Conservation (phyloP, 306 rosid genomes). For the Boehmeria nivea region DNA sequence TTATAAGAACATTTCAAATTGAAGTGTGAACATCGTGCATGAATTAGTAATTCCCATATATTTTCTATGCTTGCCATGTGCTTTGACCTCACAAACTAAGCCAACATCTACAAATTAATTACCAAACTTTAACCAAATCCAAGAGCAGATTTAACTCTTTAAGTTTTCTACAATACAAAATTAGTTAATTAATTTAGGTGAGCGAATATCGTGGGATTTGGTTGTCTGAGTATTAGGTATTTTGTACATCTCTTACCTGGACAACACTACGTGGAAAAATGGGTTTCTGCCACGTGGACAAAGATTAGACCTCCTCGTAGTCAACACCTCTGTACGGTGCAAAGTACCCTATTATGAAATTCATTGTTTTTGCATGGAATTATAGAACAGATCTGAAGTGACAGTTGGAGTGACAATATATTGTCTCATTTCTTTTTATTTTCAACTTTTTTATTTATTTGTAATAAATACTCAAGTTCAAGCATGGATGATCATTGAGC, state of each 20-base stretch:
- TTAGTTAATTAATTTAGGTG: neutral
- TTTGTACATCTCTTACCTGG: conserved; percentile 13
- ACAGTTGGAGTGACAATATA: conserved; percentile 27
- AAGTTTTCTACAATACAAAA: neutral
- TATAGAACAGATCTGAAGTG: conserved; percentile 21
- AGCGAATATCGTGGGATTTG: conserved; percentile 28
- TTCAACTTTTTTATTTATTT: no score
- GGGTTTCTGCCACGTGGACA: conserved; percentile 6
- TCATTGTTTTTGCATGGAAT: no score
- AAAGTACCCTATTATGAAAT: conserved; percentile 19
- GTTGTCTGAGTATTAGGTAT: conserved; percentile 18
- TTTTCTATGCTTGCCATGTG: neutral
- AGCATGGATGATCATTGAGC: no score
- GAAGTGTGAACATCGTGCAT: no score
- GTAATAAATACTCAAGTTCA: no score
- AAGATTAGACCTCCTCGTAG: neutral
- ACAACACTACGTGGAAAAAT: conserved; percentile 28
- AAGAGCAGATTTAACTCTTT: neutral
- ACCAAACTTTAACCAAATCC: neutral
- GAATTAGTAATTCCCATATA: no score
- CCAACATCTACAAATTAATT: neutral
- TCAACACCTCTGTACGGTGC: conserved; percentile 33
- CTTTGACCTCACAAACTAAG: neutral
- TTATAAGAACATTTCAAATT: no score
- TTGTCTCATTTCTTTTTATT: neutral